Evolutionary conservation across 2,329 filamentous ascomycete genomes (phyloP).

Genomic region (Colletotrichum chrysophilum): DNA sequence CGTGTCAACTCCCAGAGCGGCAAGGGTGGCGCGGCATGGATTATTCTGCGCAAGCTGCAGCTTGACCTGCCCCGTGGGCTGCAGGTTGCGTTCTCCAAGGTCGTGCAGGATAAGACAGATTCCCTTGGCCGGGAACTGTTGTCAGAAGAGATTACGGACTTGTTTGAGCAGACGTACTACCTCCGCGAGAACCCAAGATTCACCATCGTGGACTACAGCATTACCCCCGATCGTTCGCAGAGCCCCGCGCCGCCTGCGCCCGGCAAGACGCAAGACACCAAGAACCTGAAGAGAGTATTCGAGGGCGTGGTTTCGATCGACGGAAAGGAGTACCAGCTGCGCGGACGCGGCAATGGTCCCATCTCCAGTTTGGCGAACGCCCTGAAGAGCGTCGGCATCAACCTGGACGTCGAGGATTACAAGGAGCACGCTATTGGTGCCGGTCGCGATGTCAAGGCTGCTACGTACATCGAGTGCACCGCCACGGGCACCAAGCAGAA

Average conservation of each 20-base stretch:
- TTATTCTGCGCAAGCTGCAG: slow-evolving; percentile 86
- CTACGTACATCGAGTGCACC: slow-evolving; percentile 91
- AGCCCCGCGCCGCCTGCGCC: slow-evolving; percentile 73
- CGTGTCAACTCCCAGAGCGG: slow-evolving; percentile 96
- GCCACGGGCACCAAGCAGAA: slow-evolving; percentile 69
- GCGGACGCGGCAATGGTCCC: slow-evolving; percentile 85
- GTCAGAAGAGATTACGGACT: slow-evolving; percentile 79
- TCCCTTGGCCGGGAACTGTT: slow-evolving; percentile 82
- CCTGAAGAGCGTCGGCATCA: slow-evolving; percentile 77
- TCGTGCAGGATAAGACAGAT: slow-evolving; percentile 86
- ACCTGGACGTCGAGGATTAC: slow-evolving; percentile 92
- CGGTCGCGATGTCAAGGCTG: slow-evolving; percentile 86
- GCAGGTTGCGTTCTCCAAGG: slow-evolving; percentile 87
- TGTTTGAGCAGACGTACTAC: slow-evolving; percentile 92
- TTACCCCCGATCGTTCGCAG: slow-evolving; percentile 79
- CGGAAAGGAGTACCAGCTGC: slow-evolving; percentile 77
- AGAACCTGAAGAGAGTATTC: slow-evolving; percentile 82
- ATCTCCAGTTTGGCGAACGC: slow-evolving; percentile 89
- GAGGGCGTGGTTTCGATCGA: slow-evolving; percentile 85
- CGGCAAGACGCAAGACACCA: slow-evolving; percentile 77
- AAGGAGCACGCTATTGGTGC: slow-evolving; percentile 93
- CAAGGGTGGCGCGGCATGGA: slow-evolving; percentile 94
- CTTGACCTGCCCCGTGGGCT: slow-evolving; percentile 92
- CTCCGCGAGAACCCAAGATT: slow-evolving; percentile 85
- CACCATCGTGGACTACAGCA: slow-evolving; percentile 88